Percentiles rank a stretch among this genome's conserved stretches.
These are phyloP conservation scores for Aspergillus kassunensis DNA, from an alignment of 495 filamentous ascomycete species.

Conservation along the genomic window DNA sequence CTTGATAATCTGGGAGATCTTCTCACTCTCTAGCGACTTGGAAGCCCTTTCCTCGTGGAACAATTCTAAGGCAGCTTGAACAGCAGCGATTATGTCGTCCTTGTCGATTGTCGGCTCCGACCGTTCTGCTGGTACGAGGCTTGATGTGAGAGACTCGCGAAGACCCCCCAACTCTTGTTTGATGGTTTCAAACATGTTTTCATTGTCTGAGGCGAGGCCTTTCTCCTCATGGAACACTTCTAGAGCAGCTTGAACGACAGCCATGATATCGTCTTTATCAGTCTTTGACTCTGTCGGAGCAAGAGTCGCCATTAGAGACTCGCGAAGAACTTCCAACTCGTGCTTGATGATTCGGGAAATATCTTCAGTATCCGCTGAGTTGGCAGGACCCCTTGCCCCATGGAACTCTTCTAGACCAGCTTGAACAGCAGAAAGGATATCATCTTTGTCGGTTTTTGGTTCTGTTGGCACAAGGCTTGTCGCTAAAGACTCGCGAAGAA, in stretches of 20 bases:
- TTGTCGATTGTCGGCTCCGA: conserved; percentile 30
- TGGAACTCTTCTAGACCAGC: conserved; percentile 56
- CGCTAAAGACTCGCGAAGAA: neutral
- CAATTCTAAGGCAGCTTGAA: conserved; percentile 60
- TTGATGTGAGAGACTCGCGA: neutral
- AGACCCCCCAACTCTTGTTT: neutral
- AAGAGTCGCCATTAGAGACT: neutral
- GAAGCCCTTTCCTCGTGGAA: conserved; percentile 42
- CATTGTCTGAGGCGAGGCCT: neutral
- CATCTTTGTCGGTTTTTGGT: conserved; percentile 39
- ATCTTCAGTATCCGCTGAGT: neutral
- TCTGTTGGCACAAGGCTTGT: conserved; percentile 26
- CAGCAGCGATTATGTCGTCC: conserved; percentile 60
- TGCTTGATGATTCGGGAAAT: neutral
- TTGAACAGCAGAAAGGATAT: conserved; percentile 62
- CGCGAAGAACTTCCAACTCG: neutral
- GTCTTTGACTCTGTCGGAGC: conserved; percentile 29
- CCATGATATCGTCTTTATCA: conserved; percentile 56
- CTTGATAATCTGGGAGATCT: too few species aligned
- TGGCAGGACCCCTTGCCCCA: neutral
- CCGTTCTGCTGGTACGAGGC: conserved; percentile 26
- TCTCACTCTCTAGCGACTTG: too few species aligned
- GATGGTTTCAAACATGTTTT: neutral
- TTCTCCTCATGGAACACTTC: conserved; percentile 36
- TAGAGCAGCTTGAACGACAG: conserved; percentile 61